phyloP scores from a whole-genome alignment of 2,329 filamentous ascomycete species.

The Sarocladiaceae sp. region DNA sequence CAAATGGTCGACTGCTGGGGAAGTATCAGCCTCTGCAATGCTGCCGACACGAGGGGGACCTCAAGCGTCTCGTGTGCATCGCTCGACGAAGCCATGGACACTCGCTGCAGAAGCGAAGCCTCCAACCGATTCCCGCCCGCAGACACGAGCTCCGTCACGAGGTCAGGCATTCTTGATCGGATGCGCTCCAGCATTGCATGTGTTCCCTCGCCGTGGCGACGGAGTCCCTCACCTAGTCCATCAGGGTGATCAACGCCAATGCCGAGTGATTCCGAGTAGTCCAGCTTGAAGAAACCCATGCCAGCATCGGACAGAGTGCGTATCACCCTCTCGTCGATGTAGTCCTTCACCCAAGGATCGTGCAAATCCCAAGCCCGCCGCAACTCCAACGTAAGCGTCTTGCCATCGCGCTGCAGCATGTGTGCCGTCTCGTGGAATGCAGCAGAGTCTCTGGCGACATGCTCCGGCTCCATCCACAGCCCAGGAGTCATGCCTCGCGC shows the following conservation, averaged over 20 bases:
- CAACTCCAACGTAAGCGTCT: slow-evolving; percentile 2
- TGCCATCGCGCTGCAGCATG: neutral
- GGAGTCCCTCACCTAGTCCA: slow-evolving; percentile 1
- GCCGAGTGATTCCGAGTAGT: neutral
- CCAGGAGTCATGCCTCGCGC: neutral
- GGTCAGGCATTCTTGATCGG: neutral
- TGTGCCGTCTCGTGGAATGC: neutral
- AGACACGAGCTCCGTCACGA: neutral
- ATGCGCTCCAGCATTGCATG: slow-evolving; percentile 2
- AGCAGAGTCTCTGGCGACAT: slow-evolving; percentile 1
- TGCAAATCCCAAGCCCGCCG: neutral
- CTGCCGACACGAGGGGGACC: neutral
- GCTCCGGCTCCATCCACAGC: slow-evolving; percentile 1
- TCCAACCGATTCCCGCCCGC: neutral
- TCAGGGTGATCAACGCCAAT: slow-evolving; percentile 3
- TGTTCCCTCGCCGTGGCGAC: slow-evolving; percentile 4
- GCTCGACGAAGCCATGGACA: neutral
- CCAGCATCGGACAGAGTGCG: neutral
- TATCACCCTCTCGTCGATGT: slow-evolving; percentile 1
- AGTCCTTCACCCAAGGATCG: slow-evolving; percentile 1
- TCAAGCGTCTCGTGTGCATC: neutral
- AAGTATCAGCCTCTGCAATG: neutral
- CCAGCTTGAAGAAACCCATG: neutral
- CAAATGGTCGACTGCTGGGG: neutral
- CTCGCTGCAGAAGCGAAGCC: neutral